Base-by-base conservation (phyloP, 2,329 filamentous ascomycete species). In the Trichophyton mentagrophytes region DNA sequence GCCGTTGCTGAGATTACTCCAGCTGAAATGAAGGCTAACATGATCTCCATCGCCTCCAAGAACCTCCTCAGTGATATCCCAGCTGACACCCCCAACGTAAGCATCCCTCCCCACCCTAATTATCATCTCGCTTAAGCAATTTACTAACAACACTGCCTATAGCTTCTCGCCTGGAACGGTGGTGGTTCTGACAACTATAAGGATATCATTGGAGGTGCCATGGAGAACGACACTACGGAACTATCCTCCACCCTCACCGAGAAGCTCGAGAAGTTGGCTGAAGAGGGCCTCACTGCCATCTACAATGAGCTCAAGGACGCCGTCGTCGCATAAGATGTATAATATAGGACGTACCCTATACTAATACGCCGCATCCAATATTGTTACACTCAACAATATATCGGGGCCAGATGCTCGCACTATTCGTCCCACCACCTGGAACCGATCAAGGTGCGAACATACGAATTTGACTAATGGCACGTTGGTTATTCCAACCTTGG, bases 151-250 rank as follows among this genome's bases (percentile, higher is more conserved):
- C 3, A 22, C 15, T 22, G 0, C 30, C 61, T 62, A 4, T 66
- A 81, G 79, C 81, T 96, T 72, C 90, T 99, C 65, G 92, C 92
- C 76, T 99, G 91, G 92, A 99, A 99, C 84, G 93, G 95, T 73
- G 95, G 90, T 78, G 93, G 93, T 71, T 88, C 84, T 72, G 85
- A 82, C 79, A 96, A 99, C 87, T 96, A 89, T 84, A 82, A 83
- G 64, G 80, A 88, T 69, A 96, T 96, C 70, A 76, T 95, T 65
- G 79, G 83, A 70, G 92, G 91, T 80, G 27, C 27, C 7, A 81
- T 82, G 68, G 80, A 72, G 49, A 71, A 75, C 67, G 68, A 75
- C 58, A 67, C 69, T 51, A 72, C 72, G 64, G 71, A 74, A 62
- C 71, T 71, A 57, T 51, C 47, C 47, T 25, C 47, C 22, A 25